Percentiles rank a stretch among this genome's conserved stretches.
Evolutionary conservation across 2,329 filamentous ascomycete species (phyloP).

Genomic region (Stenocarpella maydis): DNA sequence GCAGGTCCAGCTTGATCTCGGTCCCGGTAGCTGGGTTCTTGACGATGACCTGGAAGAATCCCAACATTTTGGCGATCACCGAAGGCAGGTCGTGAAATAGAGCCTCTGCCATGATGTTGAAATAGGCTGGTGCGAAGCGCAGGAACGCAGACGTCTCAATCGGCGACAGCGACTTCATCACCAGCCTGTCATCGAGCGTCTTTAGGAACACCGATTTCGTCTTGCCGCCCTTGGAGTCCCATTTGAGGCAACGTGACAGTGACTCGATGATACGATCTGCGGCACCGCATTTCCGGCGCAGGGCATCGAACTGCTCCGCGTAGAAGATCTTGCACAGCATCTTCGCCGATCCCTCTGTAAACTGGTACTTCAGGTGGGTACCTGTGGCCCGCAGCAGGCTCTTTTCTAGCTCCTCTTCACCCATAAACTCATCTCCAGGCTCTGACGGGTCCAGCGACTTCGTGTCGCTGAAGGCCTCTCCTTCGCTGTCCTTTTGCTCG

Average conservation of each 20-base stretch:
- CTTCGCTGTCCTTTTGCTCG: slow-evolving; percentile 49
- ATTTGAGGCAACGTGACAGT: slow-evolving; percentile 92
- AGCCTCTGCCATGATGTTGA: slow-evolving; percentile 95
- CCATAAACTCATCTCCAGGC: slow-evolving; percentile 49
- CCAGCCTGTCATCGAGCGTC: slow-evolving; percentile 91
- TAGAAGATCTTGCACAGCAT: slow-evolving; percentile 99
- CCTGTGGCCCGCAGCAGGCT: slow-evolving; percentile 85
- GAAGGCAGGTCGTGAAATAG: slow-evolving; percentile 95
- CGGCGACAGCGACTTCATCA: slow-evolving; percentile 89
- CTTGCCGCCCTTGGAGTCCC: slow-evolving; percentile 98
- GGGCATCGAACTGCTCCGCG: slow-evolving; percentile 95
- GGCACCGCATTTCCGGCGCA: slow-evolving; percentile 91
- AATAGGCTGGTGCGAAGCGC: slow-evolving; percentile 95
- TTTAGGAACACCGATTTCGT: slow-evolving; percentile 98
- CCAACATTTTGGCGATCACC: slow-evolving; percentile 98
- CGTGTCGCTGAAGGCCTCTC: slow-evolving; percentile 41
- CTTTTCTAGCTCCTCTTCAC: slow-evolving; percentile 82
- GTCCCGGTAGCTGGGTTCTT: slow-evolving; percentile 92
- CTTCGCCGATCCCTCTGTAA: slow-evolving; percentile 89
- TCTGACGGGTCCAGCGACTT: slow-evolving; percentile 47
- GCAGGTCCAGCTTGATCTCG: slow-evolving; percentile 92
- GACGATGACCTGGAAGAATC: slow-evolving; percentile 96
- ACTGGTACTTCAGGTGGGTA: slow-evolving; percentile 95
- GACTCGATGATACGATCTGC: slow-evolving; percentile 95
- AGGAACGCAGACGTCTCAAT: slow-evolving; percentile 95